Evolutionary conservation across 192 early-diverging fungal species (phyloP).

Genomic region (Coemansia sp.): DNA sequence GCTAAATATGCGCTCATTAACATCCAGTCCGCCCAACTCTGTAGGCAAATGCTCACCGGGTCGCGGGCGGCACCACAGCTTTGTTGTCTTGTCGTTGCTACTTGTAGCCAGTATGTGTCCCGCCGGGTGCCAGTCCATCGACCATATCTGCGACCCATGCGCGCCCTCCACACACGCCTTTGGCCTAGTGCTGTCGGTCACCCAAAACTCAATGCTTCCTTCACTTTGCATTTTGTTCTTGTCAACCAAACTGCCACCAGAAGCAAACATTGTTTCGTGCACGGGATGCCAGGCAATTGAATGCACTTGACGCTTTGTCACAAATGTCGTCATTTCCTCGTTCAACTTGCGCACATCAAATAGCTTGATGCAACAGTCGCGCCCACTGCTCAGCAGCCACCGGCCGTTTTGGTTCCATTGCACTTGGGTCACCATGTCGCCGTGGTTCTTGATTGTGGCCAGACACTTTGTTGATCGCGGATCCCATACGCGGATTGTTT

Average conservation of each 20-base stretch:
- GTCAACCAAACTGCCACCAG: conserved; percentile 69
- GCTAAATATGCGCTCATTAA: conserved; percentile 37
- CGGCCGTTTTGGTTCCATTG: conserved; percentile 98
- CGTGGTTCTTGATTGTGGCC: conserved; percentile 88
- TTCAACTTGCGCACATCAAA: conserved; percentile 95
- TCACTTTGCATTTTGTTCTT: conserved; percentile 69
- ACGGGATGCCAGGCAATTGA: conserved; percentile 94
- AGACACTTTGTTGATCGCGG: conserved; percentile 84
- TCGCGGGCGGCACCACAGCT: conserved; percentile 91
- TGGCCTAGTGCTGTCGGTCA: conserved; percentile 61
- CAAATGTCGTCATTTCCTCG: conserved; percentile 78
- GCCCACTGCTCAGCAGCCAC: conserved; percentile 87
- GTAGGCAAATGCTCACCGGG: conserved; percentile 65
- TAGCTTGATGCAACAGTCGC: conserved; percentile 88
- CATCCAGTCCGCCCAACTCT: conserved; percentile 27
- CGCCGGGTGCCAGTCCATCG: conserved; percentile 94
- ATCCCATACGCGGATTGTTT: conserved; percentile 96
- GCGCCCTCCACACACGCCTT: conserved; percentile 66
- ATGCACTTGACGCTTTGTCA: conserved; percentile 84
- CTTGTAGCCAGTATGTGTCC: conserved; percentile 93
- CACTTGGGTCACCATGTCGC: conserved; percentile 84
- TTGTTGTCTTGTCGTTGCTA: conserved; percentile 93
- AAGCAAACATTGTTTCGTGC: conserved; percentile 84
- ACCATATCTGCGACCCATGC: conserved; percentile 89
- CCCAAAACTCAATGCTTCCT: conserved; percentile 63